phyloP scores from a whole-genome alignment of 495 filamentous ascomycete genomes.

The Xylaria longipes region DNA sequence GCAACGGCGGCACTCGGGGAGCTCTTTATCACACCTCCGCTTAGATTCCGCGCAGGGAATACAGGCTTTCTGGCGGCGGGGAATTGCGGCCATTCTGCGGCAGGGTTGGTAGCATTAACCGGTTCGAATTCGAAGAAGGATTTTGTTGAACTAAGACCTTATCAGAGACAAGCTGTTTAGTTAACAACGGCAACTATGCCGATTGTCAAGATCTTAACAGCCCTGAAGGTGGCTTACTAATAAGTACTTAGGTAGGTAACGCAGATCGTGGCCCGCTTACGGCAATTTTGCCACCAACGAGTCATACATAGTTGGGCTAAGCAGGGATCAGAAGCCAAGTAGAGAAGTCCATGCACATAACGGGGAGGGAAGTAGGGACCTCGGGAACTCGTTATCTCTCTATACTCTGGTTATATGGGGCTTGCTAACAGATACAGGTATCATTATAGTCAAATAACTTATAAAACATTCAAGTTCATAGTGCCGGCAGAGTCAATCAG shows the following conservation, averaged over 20 bases:
- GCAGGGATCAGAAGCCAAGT: not conserved
- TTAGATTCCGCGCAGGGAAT: constrained; percentile 51
- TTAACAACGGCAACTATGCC: not conserved
- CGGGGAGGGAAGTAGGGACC: not conserved
- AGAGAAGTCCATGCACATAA: not conserved
- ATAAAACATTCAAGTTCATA: not conserved
- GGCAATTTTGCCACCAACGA: not conserved
- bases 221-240: not conserved
- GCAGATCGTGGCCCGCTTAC: not conserved
- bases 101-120: not conserved
- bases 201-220: not conserved
- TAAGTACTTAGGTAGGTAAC: no score
- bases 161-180: not conserved
- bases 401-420: not conserved
- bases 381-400: not conserved
- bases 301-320: not conserved
- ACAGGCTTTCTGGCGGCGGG: constrained; percentile 49
- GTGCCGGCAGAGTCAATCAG: not conserved
- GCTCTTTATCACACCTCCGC: constrained; percentile 51
- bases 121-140: not conserved
- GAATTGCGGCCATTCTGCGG: constrained; percentile 27
- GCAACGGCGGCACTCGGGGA: constrained; percentile 51
- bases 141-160: not conserved
- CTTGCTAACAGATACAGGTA: not conserved
- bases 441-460: not conserved